These are phyloP conservation scores for Cyathus striatus DNA, from an alignment of 768 basidiomycete genomes.

Conservation along the genomic window DNA sequence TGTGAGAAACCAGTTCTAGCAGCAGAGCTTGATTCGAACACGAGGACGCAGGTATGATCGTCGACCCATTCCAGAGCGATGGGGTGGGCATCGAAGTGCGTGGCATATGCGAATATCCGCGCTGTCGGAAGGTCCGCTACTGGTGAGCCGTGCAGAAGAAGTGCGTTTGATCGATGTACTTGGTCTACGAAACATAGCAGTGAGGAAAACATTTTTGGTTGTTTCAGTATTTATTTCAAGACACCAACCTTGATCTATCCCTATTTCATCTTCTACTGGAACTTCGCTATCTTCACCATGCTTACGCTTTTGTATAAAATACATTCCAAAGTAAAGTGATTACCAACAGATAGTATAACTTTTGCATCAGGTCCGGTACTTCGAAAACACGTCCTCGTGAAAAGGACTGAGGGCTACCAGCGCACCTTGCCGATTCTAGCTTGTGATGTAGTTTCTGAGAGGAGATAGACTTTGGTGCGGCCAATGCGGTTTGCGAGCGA, in stretches of 20 bases:
- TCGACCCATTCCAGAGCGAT: slow-evolving; percentile 84
- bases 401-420: slow-evolving; percentile 8
- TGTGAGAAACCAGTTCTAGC: slow-evolving; percentile 47
- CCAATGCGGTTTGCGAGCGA: slow-evolving; percentile 68
- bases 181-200: slow-evolving; percentile 28
- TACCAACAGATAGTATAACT: too few relatives aligned
- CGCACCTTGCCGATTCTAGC: slow-evolving; percentile 79
- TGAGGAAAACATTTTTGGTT: not conserved
- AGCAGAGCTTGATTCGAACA: slow-evolving; percentile 53
- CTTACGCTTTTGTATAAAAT: too few relatives aligned
- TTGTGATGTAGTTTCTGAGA: slow-evolving; percentile 63
- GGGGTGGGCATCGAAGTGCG: slow-evolving; percentile 70
- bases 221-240: too few relatives aligned
- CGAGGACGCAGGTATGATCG: slow-evolving; percentile 76
- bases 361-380: too few relatives aligned
- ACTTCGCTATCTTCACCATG: slow-evolving; percentile 27
- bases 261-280: slow-evolving; percentile 28
- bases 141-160: slow-evolving; percentile 68
- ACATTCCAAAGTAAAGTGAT: too few relatives aligned
- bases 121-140: slow-evolving; percentile 73
- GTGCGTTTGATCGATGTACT: slow-evolving; percentile 54
- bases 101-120: slow-evolving; percentile 77
- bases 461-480: slow-evolving; percentile 68
- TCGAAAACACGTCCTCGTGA: too few relatives aligned
- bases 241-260: slow-evolving; percentile 28